A percentile compares a stretch with the other conserved stretches of the same genome.
phyloP scores from a whole-genome alignment of 805 yeast species.

The Lipomyces yamadae region DNA sequence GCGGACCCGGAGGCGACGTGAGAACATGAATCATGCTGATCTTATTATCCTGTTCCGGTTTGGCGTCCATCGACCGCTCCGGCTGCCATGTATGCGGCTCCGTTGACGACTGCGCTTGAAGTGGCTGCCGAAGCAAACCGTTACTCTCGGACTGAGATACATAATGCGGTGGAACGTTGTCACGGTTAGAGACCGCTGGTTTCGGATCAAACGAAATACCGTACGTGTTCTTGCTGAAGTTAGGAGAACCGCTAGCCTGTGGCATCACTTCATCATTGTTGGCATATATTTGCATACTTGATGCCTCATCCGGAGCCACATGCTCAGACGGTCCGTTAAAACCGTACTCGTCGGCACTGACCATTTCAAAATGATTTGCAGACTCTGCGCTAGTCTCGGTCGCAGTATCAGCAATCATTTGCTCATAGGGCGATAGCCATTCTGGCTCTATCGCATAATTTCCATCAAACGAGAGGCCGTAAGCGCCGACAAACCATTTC shows the following conservation, averaged over 20 bases:
- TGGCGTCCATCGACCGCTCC: neutral
- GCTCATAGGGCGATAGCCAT: constrained; percentile 8
- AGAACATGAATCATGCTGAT: constrained; percentile 7
- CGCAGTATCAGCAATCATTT: constrained; percentile 1
- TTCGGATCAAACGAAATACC: neutral
- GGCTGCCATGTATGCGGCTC: neutral
- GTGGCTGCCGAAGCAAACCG: neutral
- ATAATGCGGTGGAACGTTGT: neutral
- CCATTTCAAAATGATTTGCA: neutral
- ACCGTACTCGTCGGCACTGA: neutral
- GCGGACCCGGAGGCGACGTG: neutral
- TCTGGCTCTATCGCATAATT: constrained; percentile 25
- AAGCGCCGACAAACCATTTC: constrained; percentile 34
- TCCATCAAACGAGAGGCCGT: constrained; percentile 32
- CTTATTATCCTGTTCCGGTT: neutral
- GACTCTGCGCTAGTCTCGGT: constrained; percentile 10
- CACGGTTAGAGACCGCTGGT: neutral
- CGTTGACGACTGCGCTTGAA: neutral
- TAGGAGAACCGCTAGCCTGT: neutral
- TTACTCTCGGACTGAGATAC: neutral
- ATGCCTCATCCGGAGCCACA: neutral
- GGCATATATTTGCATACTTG: neutral
- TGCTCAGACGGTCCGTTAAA: neutral
- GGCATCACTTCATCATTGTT: neutral
- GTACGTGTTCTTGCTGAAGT: neutral